These are phyloP conservation scores for Aureobasidium uvarum DNA, from an alignment of 2,329 filamentous ascomycete species.

Conservation along the genomic window DNA sequence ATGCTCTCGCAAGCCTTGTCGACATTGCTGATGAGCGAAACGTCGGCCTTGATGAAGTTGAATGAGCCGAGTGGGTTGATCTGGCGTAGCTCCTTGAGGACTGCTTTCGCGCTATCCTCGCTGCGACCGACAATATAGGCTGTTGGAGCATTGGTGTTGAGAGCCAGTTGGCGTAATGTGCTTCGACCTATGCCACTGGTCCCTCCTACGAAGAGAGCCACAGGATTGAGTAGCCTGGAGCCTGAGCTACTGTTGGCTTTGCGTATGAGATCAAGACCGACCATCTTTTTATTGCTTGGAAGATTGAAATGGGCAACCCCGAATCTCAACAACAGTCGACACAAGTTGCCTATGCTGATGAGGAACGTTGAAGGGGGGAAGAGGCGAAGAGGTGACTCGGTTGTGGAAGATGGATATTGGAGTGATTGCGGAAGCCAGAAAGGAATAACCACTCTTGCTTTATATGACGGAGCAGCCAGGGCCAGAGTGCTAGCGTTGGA, in stretches of 20 bases:
- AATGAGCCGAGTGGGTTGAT: conserved; percentile 32
- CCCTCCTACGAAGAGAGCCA: conserved; percentile 29
- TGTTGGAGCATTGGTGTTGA: conserved; percentile 3
- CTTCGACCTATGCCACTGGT: conserved; percentile 31
- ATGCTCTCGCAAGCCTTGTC: conserved; percentile 53
- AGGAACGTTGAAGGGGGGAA: neutral
- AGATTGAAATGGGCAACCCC: too few relatives aligned
- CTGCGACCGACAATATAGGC: conserved; percentile 31
- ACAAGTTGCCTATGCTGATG: neutral
- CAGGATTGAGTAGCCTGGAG: conserved; percentile 16
- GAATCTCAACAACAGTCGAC: too few relatives aligned
- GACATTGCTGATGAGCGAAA: conserved; percentile 50
- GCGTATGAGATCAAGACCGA: conserved; percentile 3
- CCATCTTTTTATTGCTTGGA: neutral
- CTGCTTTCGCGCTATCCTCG: neutral
- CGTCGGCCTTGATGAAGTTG: conserved; percentile 49
- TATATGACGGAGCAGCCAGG: neutral
- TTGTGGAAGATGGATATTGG: neutral
- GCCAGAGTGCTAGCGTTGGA: neutral
- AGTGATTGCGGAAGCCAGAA: neutral
- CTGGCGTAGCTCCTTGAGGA: neutral
- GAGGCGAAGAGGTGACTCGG: neutral
- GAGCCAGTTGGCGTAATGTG: conserved; percentile 28
- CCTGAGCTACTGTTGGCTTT: neutral
- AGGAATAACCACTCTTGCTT: neutral